These are phyloP conservation scores for Metarhizium humberi DNA, from an alignment of 2,329 filamentous ascomycete genomes.

Conservation along the genomic window DNA sequence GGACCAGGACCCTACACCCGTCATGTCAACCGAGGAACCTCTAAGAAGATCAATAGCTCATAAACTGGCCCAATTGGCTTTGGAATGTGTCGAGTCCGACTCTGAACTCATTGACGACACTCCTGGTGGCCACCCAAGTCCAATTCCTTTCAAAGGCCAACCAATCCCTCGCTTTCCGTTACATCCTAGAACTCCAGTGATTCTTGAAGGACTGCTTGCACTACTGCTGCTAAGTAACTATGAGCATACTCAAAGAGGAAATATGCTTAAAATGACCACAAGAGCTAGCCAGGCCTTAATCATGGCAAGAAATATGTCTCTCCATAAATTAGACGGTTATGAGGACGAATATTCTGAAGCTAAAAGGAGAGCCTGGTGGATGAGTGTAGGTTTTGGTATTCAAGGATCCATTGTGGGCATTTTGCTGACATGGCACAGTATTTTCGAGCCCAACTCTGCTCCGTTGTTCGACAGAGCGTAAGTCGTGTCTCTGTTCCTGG, in stretches of 20 bases:
- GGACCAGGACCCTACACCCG: background rate
- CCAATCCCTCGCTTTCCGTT: background rate
- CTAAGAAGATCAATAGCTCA: background rate
- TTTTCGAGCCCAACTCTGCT: constrained; percentile 4
- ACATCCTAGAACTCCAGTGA: background rate
- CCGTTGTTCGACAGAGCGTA: constrained; percentile 3
- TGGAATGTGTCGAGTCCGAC: background rate
- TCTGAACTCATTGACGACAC: background rate
- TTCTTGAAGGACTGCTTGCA: background rate
- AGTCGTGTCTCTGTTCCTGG: background rate
- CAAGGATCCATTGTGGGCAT: too few species aligned
- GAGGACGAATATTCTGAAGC: constrained; percentile 1
- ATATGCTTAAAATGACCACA: constrained; percentile 3
- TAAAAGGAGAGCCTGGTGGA: constrained; percentile 4
- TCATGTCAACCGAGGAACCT: background rate
- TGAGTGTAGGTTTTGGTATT: background rate
- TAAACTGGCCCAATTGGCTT: background rate
- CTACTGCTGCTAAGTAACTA: constrained; percentile 1
- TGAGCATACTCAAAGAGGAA: constrained; percentile 3
- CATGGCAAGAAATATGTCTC: constrained; percentile 1
- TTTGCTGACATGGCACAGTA: background rate
- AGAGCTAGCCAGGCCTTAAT: constrained; percentile 1
- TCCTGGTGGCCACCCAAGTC: background rate
- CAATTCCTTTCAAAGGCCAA: background rate
- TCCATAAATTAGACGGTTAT: background rate